These are phyloP conservation scores for Aspergillus quadrilineatus DNA, from an alignment of 2,329 filamentous ascomycete genomes.

Conservation along the genomic window DNA sequence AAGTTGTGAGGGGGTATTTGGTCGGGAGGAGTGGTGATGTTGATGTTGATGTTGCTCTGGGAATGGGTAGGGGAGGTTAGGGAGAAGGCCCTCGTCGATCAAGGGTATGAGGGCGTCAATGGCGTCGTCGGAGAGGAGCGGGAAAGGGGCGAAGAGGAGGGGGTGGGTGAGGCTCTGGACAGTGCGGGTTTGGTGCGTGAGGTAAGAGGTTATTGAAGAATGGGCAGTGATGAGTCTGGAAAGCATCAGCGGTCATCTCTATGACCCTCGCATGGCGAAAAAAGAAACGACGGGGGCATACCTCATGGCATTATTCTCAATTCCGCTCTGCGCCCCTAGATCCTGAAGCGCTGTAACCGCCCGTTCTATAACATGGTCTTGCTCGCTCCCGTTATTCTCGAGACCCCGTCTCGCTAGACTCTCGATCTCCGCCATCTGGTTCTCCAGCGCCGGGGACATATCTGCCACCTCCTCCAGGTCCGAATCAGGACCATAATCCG, in stretches of 20 bases:
- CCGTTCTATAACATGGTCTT: constrained; percentile 53
- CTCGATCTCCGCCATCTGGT: constrained; percentile 56
- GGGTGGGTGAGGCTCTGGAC: constrained; percentile 59
- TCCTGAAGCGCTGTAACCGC: constrained; percentile 54
- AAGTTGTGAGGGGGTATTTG: constrained; percentile 33
- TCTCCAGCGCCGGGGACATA: constrained; percentile 56
- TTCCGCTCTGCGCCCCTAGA: constrained; percentile 54
- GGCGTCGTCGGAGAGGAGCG: constrained; percentile 52
- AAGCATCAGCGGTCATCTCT: neutral
- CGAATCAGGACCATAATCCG: constrained; percentile 58
- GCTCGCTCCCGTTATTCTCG: constrained; percentile 52
- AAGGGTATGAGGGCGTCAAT: constrained; percentile 59
- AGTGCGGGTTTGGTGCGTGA: constrained; percentile 60
- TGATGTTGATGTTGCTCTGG: constrained; percentile 31
- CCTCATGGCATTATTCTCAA: constrained; percentile 58
- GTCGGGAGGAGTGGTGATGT: constrained; percentile 26
- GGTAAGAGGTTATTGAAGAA: constrained; percentile 58
- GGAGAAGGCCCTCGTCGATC: constrained; percentile 52
- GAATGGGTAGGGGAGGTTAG: constrained; percentile 52
- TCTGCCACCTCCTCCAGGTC: constrained; percentile 54
- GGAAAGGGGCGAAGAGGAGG: constrained; percentile 58
- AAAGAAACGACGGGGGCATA: constrained; percentile 28
- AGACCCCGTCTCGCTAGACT: constrained; percentile 54
- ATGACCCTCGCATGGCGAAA: neutral
- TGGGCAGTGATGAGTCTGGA: constrained; percentile 58